Evolutionary conservation across 345 rosid species (phyloP).

Genomic region (Pugionium cornutum): DNA sequence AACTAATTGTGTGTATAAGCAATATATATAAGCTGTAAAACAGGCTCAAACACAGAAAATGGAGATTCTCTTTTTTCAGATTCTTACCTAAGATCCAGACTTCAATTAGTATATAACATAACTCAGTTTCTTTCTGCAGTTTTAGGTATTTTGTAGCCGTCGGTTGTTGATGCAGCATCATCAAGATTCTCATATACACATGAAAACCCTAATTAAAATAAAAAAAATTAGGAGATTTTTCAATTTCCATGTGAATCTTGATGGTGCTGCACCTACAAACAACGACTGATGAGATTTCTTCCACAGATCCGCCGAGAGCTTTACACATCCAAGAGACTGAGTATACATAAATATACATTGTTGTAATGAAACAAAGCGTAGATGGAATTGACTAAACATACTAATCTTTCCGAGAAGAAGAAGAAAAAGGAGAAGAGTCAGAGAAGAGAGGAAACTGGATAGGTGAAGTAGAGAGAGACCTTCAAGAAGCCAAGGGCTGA

Average conservation of each 20-base stretch:
- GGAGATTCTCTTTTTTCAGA: not conserved
- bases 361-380: too few relatives aligned
- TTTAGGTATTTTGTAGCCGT: conserved; percentile 46
- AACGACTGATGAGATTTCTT: conserved; percentile 55
- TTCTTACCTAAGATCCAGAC: conserved; percentile 25
- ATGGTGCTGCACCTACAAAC: conserved; percentile 86
- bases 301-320: conserved; percentile 29
- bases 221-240: not conserved
- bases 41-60: not conserved
- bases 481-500: conserved; percentile 33
- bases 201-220: conserved; percentile 31
- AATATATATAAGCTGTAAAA: not conserved
- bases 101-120: not conserved
- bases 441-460: conserved; percentile 25
- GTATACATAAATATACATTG: not conserved
- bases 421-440: not conserved
- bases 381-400: too few relatives aligned
- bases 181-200: conserved; percentile 92
- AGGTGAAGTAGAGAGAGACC: conserved; percentile 21
- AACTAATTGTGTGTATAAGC: not conserved
- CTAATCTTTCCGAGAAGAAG: not conserved
- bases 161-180: conserved; percentile 99
- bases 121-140: too few relatives aligned
- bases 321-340: not conserved
- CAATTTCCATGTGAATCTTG: conserved; percentile 84